These are phyloP conservation scores for Trichophyton verrucosum DNA, from an alignment of 2,329 filamentous ascomycete species.

Conservation along the genomic window DNA sequence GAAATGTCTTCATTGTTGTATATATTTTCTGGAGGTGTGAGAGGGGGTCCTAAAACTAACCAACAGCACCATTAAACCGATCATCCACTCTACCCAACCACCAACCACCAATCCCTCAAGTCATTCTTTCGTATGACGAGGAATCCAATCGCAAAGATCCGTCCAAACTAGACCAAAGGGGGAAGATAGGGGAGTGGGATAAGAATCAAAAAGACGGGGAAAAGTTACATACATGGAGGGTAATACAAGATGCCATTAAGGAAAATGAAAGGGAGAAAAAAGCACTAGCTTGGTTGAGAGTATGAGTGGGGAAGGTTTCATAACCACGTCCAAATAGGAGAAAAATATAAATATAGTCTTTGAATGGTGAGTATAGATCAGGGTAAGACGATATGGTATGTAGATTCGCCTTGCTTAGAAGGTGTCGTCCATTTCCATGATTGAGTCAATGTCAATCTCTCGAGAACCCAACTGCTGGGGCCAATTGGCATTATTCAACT, in stretches of 20 bases:
- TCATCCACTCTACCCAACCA: constrained; percentile 1
- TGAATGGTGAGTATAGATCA: background rate
- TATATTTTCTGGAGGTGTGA: background rate
- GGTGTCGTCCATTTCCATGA: background rate
- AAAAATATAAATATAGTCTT: background rate
- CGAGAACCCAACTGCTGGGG: background rate
- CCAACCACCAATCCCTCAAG: background rate
- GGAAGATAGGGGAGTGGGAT: background rate
- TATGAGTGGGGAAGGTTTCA: constrained; percentile 2
- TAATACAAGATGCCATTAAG: background rate
- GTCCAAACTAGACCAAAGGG: background rate
- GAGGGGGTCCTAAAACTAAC: background rate
- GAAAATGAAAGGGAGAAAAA: background rate
- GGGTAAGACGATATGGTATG: background rate
- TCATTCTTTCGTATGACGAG: background rate
- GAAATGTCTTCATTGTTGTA: background rate
- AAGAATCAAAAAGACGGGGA: background rate
- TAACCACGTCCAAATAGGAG: background rate
- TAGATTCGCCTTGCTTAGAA: background rate
- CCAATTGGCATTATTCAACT: background rate
- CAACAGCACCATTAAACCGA: background rate
- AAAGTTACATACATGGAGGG: background rate
- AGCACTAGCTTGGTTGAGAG: background rate
- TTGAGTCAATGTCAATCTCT: background rate
- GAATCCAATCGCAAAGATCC: background rate